Conservation (phyloP, 116 monocot species). For the Posidonia oceanica region DNA sequence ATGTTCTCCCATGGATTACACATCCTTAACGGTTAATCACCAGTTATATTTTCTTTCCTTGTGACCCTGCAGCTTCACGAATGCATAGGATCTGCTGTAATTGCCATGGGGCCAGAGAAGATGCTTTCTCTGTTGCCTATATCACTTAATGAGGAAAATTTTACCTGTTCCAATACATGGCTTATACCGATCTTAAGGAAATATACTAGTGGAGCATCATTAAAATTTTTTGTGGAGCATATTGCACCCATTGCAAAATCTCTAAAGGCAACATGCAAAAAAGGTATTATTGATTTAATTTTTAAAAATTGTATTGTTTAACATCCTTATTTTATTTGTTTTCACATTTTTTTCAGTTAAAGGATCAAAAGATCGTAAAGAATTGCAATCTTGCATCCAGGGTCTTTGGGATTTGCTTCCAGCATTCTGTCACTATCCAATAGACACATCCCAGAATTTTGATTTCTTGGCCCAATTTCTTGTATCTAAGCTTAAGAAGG, state of each 20-base stretch:
- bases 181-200: slow-evolving; percentile 75
- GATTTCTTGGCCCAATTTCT: slow-evolving; percentile 37
- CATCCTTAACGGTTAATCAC: no score
- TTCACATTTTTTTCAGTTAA: slow-evolving; percentile 25
- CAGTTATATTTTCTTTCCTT: neutral
- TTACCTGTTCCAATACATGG: slow-evolving; percentile 68
- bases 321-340: neutral
- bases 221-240: slow-evolving; percentile 59
- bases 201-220: slow-evolving; percentile 51
- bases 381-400: slow-evolving; percentile 24
- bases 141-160: slow-evolving; percentile 25
- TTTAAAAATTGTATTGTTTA: neutral
- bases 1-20: neutral
- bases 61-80: slow-evolving; percentile 43
- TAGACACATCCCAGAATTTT: slow-evolving; percentile 42
- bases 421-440: slow-evolving; percentile 72
- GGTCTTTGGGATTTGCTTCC: slow-evolving; percentile 76
- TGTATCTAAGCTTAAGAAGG: slow-evolving; percentile 28
- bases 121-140: slow-evolving; percentile 57
- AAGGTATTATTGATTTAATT: slow-evolving; percentile 26
- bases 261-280: slow-evolving; percentile 25
- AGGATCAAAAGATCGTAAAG: slow-evolving; percentile 14
- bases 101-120: slow-evolving; percentile 73
- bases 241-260: slow-evolving; percentile 46
- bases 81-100: slow-evolving; percentile 68